phyloP scores from a whole-genome alignment of 1,284 basidiomycete species.

The Xerocomus tenax region DNA sequence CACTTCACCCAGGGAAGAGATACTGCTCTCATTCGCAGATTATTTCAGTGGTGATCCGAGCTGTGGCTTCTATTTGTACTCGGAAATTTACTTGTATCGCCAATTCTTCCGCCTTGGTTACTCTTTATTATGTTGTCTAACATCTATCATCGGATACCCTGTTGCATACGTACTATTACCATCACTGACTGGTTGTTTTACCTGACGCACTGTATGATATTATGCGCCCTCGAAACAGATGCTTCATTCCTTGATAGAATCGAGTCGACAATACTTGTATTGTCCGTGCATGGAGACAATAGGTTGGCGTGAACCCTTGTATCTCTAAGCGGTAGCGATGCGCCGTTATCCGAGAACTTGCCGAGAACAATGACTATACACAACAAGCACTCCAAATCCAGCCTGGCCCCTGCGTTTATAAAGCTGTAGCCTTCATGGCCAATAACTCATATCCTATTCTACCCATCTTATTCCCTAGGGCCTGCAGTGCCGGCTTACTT shows the following conservation, averaged over 20 bases:
- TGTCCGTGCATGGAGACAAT: constrained; percentile 5
- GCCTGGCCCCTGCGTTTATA: constrained; percentile 11
- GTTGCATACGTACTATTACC: constrained; percentile 32
- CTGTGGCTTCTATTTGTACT: constrained; percentile 14
- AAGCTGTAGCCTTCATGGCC: constrained; percentile 8
- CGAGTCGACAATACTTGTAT: not conserved
- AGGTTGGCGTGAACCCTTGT: not conserved
- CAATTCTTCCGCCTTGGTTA: constrained; percentile 21
- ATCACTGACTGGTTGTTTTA: constrained; percentile 27
- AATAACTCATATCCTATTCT: not conserved
- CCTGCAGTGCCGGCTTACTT: constrained; percentile 22
- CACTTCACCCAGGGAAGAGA: constrained; percentile 30
- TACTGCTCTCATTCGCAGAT: constrained; percentile 29
- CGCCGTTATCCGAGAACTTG: not conserved
- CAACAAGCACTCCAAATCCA: constrained; percentile 17
- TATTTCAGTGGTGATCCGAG: constrained; percentile 28
- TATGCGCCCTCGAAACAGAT: constrained; percentile 2
- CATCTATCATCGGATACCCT: constrained; percentile 31
- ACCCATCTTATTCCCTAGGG: constrained; percentile 2
- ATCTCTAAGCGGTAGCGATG: constrained; percentile 7
- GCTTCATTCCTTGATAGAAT: not conserved
- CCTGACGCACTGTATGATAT: constrained; percentile 27
- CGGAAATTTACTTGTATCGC: constrained; percentile 26
- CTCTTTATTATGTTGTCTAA: constrained; percentile 26
- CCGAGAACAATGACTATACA: constrained; percentile 16